Conservation (phyloP, 495 filamentous ascomycete species). For the Lasiosphaeria miniovina region DNA sequence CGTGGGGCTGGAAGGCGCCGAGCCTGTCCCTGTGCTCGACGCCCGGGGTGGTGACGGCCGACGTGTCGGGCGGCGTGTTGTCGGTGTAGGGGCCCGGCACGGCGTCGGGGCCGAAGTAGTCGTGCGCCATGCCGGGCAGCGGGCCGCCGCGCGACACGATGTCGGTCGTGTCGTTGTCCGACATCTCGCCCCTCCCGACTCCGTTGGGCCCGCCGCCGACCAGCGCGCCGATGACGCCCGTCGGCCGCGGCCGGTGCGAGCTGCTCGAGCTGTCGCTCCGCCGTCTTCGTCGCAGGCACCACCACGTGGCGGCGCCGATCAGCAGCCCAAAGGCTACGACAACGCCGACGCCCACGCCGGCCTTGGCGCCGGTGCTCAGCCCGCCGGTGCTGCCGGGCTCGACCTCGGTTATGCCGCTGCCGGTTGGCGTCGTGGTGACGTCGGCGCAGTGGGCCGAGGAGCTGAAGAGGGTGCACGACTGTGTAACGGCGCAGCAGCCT, state of each 20-base stretch:
- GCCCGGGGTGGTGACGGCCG: slow-evolving; percentile 17
- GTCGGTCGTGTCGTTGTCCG: slow-evolving; percentile 26
- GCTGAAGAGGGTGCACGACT: slow-evolving; percentile 61
- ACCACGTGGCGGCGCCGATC: slow-evolving; percentile 37
- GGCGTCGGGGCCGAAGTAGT: slow-evolving; percentile 35
- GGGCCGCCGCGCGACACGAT: slow-evolving; percentile 21
- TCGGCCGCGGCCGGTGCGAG: slow-evolving; percentile 6
- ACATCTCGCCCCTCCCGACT: slow-evolving; percentile 21
- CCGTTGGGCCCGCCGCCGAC: slow-evolving; percentile 8
- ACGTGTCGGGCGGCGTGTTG: neutral
- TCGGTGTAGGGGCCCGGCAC: slow-evolving; percentile 36
- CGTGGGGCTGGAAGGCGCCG: slow-evolving; percentile 28
- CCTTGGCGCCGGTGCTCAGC: slow-evolving; percentile 39
- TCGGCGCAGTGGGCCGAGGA: slow-evolving; percentile 50
- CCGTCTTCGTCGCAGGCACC: slow-evolving; percentile 32
- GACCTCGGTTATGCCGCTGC: slow-evolving; percentile 21
- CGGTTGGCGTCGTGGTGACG: slow-evolving; percentile 38
- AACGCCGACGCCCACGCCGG: slow-evolving; percentile 45
- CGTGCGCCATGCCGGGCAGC: slow-evolving; percentile 24
- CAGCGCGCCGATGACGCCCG: slow-evolving; percentile 8
- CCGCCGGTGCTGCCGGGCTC: slow-evolving; percentile 4
- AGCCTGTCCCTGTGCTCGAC: slow-evolving; percentile 10
- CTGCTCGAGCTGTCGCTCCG: slow-evolving; percentile 12
- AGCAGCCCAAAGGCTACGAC: slow-evolving; percentile 25
- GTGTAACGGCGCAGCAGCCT: slow-evolving; percentile 71